phyloP scores from a whole-genome alignment of 2,329 filamentous ascomycete species.

The Paecilomyces fulvus region DNA sequence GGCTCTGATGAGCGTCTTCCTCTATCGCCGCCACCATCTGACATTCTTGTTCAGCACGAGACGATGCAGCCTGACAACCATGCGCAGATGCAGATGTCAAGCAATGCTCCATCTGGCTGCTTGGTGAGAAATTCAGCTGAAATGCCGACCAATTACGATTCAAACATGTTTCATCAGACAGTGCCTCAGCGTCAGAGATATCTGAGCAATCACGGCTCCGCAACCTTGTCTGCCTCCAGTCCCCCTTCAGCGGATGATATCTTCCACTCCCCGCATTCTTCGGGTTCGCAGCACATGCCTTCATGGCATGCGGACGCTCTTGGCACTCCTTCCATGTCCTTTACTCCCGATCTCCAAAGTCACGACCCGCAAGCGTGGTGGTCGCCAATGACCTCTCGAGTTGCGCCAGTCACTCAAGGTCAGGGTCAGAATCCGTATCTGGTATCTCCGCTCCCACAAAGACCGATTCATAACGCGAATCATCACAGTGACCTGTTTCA shows the following conservation, averaged over 20 bases:
- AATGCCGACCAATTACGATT: slow-evolving; percentile 24
- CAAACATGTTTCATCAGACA: slow-evolving; percentile 24
- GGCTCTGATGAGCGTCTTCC: slow-evolving; percentile 35
- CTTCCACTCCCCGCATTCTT: slow-evolving; percentile 31
- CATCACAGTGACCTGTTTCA: slow-evolving; percentile 27
- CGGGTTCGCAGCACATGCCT: slow-evolving; percentile 29
- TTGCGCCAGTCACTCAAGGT: slow-evolving; percentile 25
- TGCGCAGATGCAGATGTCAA: slow-evolving; percentile 16
- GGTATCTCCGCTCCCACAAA: slow-evolving; percentile 27
- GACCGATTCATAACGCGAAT: slow-evolving; percentile 18
- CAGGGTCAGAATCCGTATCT: slow-evolving; percentile 28
- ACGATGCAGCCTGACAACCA: slow-evolving; percentile 23
- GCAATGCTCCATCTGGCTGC: slow-evolving; percentile 31
- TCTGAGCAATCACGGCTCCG: slow-evolving; percentile 20
- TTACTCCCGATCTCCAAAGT: slow-evolving; percentile 30
- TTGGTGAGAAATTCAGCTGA: slow-evolving; percentile 17
- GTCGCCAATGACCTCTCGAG: slow-evolving; percentile 28
- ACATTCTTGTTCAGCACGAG: slow-evolving; percentile 33
- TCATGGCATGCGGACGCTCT: slow-evolving; percentile 35
- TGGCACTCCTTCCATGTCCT: slow-evolving; percentile 26
- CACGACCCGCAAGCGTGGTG: slow-evolving; percentile 34
- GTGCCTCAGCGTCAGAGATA: slow-evolving; percentile 25
- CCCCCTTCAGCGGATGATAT: slow-evolving; percentile 31
- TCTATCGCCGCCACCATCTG: slow-evolving; percentile 39
- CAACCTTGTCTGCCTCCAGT: slow-evolving; percentile 23